These are phyloP conservation scores for Tubosaeta brunneosetosa DNA, from an alignment of 768 basidiomycete genomes.

Conservation along the genomic window DNA sequence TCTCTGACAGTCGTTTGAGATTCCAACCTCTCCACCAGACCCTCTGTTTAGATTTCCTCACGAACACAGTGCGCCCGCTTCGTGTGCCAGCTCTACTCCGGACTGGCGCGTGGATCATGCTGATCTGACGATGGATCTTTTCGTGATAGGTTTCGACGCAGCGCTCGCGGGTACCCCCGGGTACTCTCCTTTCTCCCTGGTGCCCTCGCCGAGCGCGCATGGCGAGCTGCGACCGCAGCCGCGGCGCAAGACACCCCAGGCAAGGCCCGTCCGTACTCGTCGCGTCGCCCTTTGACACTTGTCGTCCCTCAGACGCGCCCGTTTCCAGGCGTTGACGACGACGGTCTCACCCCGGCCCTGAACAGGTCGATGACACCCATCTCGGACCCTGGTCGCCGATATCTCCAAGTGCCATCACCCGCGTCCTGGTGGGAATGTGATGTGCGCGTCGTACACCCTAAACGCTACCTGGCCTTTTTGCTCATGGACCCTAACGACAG, in stretches of 20 bases:
- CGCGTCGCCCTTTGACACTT: not conserved
- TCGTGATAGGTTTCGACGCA: constrained; percentile 18
- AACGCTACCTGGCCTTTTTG: not conserved
- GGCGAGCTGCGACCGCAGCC: not conserved
- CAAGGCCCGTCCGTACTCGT: not conserved
- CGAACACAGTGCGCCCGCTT: constrained; percentile 14
- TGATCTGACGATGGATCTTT: not conserved
- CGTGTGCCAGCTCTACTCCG: not conserved
- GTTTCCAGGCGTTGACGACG: not conserved
- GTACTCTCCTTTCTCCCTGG: constrained; percentile 8
- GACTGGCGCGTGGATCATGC: not conserved
- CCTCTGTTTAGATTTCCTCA: constrained; percentile 25
- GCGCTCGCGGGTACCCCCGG: constrained; percentile 19
- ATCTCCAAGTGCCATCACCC: constrained; percentile 18
- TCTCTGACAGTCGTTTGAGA: constrained; percentile 19
- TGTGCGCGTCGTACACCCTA: constrained; percentile 1
- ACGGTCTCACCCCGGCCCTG: not conserved
- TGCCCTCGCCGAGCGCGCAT: not conserved
- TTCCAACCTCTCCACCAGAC: constrained; percentile 24
- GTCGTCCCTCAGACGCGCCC: not conserved
- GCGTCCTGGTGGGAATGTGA: constrained; percentile 7
- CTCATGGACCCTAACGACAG: constrained; percentile 1
- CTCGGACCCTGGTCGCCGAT: not conserved
- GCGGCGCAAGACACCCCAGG: not conserved
- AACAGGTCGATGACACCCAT: not conserved